Base-by-base conservation (phyloP, 2,329 filamentous ascomycete species). In the Botrytis pseudocinerea region DNA sequence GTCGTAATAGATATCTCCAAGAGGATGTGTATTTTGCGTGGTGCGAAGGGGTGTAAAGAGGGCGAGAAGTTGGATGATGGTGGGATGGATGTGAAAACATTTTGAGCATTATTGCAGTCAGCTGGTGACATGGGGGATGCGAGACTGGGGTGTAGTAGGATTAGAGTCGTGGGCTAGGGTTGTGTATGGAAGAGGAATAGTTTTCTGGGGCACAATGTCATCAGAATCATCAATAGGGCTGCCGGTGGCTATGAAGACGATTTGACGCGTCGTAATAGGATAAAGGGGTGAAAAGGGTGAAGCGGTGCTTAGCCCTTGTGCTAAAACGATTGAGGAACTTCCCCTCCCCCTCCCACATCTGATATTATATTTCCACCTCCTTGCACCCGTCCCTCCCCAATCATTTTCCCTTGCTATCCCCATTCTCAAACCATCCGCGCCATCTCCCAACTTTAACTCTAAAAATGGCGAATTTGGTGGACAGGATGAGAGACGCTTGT, bases 11-110 rank as follows among this genome's bases (percentile, higher is more conserved):
- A 32, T 69, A 42, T 38, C 38, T 38, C 7, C 38, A 8, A 9
- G 7, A 38, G 7, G 7, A 38, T 38, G 38, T 44, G 28, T 57
- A 28, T 9, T 22, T 54, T 54, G 22, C 2, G 7, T 20, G 16
- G 51, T 64, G 3, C 1, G 38, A 38, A 6, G 2, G 25, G 32
- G 8, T 42, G 32, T 28, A n/a, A 69, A 32, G 48, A 57, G 65
- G 65, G 48, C 48, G 16, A 32, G n/a, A 32, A n/a, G 38, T 10
- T 32, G 48, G 38, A 57, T 57, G 10, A 3, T n/a, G 63, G 63
- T 51, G 32, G 38, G 48, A 18, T 65, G 8, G 65, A 42, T 25
- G 48, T 69, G 65, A 69, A 69, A 42, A 69, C 65, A 69, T 69
- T 69, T 54, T 9, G 44, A 66, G 18, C 18, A 66, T 16, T 42